These are phyloP conservation scores for Papiliotrema terrestris DNA, from an alignment of 1,284 basidiomycete species.

Conservation along the genomic window DNA sequence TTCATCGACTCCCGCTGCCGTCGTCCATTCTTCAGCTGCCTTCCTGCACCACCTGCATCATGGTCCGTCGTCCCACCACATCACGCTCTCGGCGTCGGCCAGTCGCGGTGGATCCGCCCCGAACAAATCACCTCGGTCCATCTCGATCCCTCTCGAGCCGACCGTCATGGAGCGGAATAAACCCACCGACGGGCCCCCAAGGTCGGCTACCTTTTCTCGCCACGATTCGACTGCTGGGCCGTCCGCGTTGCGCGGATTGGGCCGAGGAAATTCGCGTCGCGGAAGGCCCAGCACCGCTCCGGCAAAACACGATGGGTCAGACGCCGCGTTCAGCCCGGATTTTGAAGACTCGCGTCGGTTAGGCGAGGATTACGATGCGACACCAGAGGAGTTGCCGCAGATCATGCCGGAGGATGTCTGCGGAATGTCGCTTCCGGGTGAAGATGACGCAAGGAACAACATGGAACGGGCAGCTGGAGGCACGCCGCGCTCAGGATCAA, in stretches of 20 bases:
- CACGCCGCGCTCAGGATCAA: neutral
- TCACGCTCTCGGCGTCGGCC: constrained; percentile 30
- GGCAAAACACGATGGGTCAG: neutral
- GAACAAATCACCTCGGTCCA: constrained; percentile 8
- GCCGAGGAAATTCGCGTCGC: constrained; percentile 2
- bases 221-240: constrained; percentile 1
- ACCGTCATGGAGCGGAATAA: constrained; percentile 5
- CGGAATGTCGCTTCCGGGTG: neutral
- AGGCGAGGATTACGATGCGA: neutral
- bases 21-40: constrained; percentile 26
- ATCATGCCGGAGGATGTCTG: neutral
- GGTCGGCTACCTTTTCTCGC: neutral
- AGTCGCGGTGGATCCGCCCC: constrained; percentile 2
- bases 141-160: constrained; percentile 11
- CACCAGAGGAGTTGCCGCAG: constrained; percentile 1
- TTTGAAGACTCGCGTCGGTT: neutral
- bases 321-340: neutral
- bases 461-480: neutral
- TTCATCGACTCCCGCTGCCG: neutral
- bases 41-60: constrained; percentile 46
- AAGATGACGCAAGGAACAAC: neutral
- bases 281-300: constrained; percentile 15
- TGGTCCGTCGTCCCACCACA: constrained; percentile 42
- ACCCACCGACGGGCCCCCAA: neutral
- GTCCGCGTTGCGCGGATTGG: neutral